Evolutionary conservation across 495 filamentous ascomycete species (phyloP).

Genomic region (Cryomyces minteri): DNA sequence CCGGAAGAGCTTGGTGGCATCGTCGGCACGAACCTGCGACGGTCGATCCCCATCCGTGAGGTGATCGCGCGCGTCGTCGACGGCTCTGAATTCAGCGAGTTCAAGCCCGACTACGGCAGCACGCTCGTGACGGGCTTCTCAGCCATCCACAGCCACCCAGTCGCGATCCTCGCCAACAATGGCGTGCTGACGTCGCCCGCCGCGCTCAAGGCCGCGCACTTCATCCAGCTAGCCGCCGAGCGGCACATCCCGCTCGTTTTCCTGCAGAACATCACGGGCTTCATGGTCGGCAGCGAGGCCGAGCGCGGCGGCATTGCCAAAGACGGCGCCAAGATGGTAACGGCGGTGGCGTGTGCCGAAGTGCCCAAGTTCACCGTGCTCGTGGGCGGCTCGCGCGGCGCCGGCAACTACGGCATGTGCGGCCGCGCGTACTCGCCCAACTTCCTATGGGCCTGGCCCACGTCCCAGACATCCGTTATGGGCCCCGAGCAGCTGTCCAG

Average conservation of each 20-base stretch:
- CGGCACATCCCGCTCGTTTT: slow-evolving; percentile 81
- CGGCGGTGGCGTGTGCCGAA: slow-evolving; percentile 83
- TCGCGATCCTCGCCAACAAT: slow-evolving; percentile 93
- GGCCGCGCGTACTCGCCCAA: slow-evolving; percentile 86
- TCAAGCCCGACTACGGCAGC: slow-evolving; percentile 81
- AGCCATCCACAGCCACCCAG: slow-evolving; percentile 71
- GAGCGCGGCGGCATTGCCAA: slow-evolving; percentile 93
- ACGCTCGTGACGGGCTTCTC: slow-evolving; percentile 92
- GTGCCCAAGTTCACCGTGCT: slow-evolving; percentile 97
- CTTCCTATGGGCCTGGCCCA: slow-evolving; percentile 96
- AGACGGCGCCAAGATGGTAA: slow-evolving; percentile 94
- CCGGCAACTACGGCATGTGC: slow-evolving; percentile 71
- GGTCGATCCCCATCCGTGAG: slow-evolving; percentile 69
- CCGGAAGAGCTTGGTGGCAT: slow-evolving; percentile 70
- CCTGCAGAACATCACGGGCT: slow-evolving; percentile 90
- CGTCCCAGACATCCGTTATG: slow-evolving; percentile 90
- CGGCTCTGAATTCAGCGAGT: slow-evolving; percentile 76
- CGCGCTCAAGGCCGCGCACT: slow-evolving; percentile 87
- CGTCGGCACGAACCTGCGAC: slow-evolving; percentile 71
- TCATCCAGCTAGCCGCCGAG: slow-evolving; percentile 92
- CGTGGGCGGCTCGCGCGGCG: slow-evolving; percentile 62
- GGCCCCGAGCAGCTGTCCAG: slow-evolving; percentile 78
- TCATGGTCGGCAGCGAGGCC: slow-evolving; percentile 92
- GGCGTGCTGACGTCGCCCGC: slow-evolving; percentile 91
- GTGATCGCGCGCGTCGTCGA: slow-evolving; percentile 92